Base-by-base conservation (phyloP, 805 yeast species). In the Candida chilensis region DNA sequence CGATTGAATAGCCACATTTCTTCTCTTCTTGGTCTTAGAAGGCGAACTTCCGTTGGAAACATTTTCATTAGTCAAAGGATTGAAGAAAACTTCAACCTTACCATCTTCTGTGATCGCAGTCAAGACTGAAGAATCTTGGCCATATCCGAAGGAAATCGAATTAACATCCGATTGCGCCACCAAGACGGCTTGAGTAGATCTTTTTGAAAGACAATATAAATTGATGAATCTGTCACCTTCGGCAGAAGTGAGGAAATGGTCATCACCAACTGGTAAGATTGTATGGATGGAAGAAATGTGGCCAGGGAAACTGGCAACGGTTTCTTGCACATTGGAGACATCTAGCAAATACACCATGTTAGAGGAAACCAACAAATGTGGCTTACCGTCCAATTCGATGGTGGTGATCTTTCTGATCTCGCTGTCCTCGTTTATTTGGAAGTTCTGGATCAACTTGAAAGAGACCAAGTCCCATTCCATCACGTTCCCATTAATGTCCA, bases 211-310 rank as follows among this genome's bases (percentile, higher is more conserved):
- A 8, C 79, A 68, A 46, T 80, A 78, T 21, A 82, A 59, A 48
- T 85, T 85, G 40, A 87, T 66, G 50, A 84, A 86, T 41, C 96
- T 69, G 51, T 88, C 97, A 36, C 78, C 78, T 20, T 61, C 60
- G 2, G 96, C 94, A 30, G 80, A 69, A 1, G 92, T 78, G 26
- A 83, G 51, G 41, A 86, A 74, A 27, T 56, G 58, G 28, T 68
- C 67, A 20, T 51, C 46, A 6, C 44, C 36, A 13, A 65, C 46
- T 5, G 67, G 54, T 21, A 66, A 33, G 8, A 78, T 52, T 9
- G 73, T 52, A 41, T 62, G 64, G 24, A 85, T 67, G 4, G 86
- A 78, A 13, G 82, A 68, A 18, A 83, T 72, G 47, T 85, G 94
- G 17, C 90, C 94, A 2, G 94, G 86, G 47, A 72, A 75, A 2